phyloP scores from a whole-genome alignment of 23 red algal species.

The Chondrus crispus region DNA sequence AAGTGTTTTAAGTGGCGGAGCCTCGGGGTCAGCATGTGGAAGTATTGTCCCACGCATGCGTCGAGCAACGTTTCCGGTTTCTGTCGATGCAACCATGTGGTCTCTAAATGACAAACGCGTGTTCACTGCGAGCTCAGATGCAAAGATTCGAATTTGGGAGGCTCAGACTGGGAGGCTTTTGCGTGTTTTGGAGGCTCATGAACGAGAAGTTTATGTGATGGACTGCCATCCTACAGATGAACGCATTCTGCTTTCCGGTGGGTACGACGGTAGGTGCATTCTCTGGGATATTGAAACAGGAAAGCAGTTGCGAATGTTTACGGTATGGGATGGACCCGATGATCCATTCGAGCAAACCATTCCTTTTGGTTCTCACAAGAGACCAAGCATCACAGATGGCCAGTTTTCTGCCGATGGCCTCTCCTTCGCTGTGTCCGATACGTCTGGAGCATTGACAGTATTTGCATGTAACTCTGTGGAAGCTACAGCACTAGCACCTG shows the following conservation, averaged over 20 bases:
- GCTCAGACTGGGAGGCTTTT: conserved; percentile 40
- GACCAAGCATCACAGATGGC: conserved; percentile 61
- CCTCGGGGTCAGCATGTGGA: conserved; percentile 42
- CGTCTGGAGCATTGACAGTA: conserved; percentile 65
- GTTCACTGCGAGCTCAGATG: conserved; percentile 70
- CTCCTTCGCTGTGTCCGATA: conserved; percentile 71
- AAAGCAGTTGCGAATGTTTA: conserved; percentile 46
- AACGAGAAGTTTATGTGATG: conserved; percentile 63
- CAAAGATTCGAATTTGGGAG: conserved; percentile 79
- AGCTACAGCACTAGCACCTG: conserved; percentile 61
- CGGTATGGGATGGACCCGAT: conserved; percentile 16
- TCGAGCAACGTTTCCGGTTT: conserved; percentile 40
- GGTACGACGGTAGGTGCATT: conserved; percentile 59
- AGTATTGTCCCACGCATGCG: conserved; percentile 70
- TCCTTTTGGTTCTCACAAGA: conserved; percentile 12
- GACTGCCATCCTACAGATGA: conserved; percentile 73
- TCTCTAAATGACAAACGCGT: conserved; percentile 62
- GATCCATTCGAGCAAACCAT: not conserved
- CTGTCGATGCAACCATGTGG: conserved; percentile 73
- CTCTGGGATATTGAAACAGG: conserved; percentile 88
- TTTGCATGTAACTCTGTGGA: conserved; percentile 56
- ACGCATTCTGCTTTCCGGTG: conserved; percentile 68
- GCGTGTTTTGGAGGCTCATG: conserved; percentile 60
- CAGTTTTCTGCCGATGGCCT: conserved; percentile 73
- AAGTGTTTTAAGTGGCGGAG: conserved; percentile 42